Percentiles rank a stretch among this genome's conserved stretches.
phyloP scores from a whole-genome alignment of 1,284 basidiomycete genomes.

The Ustilago esculenta region DNA sequence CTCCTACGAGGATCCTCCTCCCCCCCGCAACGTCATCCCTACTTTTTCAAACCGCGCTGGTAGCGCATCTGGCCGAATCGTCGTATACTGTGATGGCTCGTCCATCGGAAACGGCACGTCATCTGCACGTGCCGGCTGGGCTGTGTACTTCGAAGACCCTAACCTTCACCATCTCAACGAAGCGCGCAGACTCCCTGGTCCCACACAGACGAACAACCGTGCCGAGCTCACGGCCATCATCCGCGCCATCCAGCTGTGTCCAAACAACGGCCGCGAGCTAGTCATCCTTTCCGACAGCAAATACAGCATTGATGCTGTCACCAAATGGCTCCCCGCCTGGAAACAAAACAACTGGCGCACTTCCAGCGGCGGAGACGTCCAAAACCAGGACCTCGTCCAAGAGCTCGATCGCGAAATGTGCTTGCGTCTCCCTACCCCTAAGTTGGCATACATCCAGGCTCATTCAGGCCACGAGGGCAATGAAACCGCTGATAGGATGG shows the following conservation, averaged over 20 bases:
- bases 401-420: slow-evolving; percentile 67
- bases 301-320: slow-evolving; percentile 75
- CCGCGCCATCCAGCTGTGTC: slow-evolving; percentile 76
- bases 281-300: slow-evolving; percentile 80
- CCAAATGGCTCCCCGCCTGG: slow-evolving; percentile 77
- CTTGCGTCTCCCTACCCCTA: slow-evolving; percentile 26
- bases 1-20: neutral
- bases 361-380: slow-evolving; percentile 72
- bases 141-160: slow-evolving; percentile 55
- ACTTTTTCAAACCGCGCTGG: neutral
- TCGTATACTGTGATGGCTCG: slow-evolving; percentile 82
- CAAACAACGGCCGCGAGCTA: slow-evolving; percentile 69
- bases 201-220: slow-evolving; percentile 82
- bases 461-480: slow-evolving; percentile 79
- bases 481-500: slow-evolving; percentile 75
- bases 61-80: neutral
- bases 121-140: slow-evolving; percentile 58
- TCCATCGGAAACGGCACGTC: slow-evolving; percentile 78
- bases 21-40: slow-evolving; percentile 1
- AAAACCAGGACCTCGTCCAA: slow-evolving; percentile 76
- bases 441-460: slow-evolving; percentile 76
- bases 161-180: slow-evolving; percentile 72
- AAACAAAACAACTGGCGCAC: slow-evolving; percentile 71
- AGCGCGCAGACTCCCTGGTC: slow-evolving; percentile 79
- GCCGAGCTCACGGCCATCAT: slow-evolving; percentile 84